Percentiles rank a stretch among this genome's conserved stretches.
Evolutionary conservation across 345 rosid species (phyloP).

Genomic region (Excoecaria cochinchinensis): DNA sequence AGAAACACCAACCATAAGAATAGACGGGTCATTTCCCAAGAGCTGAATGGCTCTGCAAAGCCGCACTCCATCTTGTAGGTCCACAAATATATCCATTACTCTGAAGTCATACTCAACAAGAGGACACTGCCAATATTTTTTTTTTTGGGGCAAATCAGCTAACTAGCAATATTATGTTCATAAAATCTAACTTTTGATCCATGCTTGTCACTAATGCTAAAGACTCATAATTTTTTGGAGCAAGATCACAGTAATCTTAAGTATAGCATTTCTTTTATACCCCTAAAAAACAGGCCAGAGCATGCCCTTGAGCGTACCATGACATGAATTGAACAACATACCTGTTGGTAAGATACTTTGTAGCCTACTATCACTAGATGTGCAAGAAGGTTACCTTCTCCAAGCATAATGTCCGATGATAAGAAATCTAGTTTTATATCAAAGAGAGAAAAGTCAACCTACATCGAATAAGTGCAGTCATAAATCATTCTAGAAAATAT

Average conservation of each 20-base stretch:
- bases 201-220: not conserved
- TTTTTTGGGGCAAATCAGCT: not conserved
- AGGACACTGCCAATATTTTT: conserved; percentile 47
- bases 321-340: conserved; percentile 30
- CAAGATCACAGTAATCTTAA: not conserved
- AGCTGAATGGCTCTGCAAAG: conserved; percentile 86
- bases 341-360: conserved; percentile 84
- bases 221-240: not conserved
- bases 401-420: conserved; percentile 86
- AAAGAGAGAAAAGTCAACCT: conserved; percentile 35
- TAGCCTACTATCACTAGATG: conserved; percentile 78
- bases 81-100: conserved; percentile 63
- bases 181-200: not conserved
- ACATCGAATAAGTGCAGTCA: conserved; percentile 20
- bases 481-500: conserved; percentile 15
- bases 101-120: conserved; percentile 71
- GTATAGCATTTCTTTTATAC: not conserved
- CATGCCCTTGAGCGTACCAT: conserved; percentile 6
- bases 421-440: conserved; percentile 58
- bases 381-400: conserved; percentile 91
- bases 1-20: conserved; percentile 59
- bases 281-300: conserved; percentile 1
- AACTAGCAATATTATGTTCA: not conserved
- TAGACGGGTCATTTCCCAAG: conserved; percentile 71
- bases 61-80: conserved; percentile 91